These are phyloP conservation scores for Candida railenensis DNA, from an alignment of 805 yeast genomes.

Conservation along the genomic window DNA sequence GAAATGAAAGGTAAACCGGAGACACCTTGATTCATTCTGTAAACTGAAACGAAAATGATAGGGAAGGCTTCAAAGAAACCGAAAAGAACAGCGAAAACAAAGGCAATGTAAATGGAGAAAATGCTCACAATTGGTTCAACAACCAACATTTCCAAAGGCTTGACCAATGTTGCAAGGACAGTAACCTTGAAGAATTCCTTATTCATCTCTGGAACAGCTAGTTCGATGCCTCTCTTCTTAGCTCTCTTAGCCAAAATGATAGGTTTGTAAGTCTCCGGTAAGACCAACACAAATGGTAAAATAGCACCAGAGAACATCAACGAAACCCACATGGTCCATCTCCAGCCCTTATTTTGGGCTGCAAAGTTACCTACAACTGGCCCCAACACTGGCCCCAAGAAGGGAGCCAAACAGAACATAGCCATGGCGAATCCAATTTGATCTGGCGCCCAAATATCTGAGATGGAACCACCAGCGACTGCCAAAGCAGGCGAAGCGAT, in stretches of 20 bases:
- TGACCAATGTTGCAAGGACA: conserved; percentile 50
- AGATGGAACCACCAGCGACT: conserved; percentile 80
- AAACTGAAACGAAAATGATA: conserved; percentile 65
- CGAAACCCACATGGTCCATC: conserved; percentile 67
- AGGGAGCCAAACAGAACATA: conserved; percentile 74
- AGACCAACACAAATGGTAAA: conserved; percentile 46
- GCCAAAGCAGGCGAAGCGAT: conserved; percentile 82
- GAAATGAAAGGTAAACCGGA: conserved; percentile 72
- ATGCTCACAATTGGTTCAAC: conserved; percentile 74
- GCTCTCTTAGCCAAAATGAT: conserved; percentile 62
- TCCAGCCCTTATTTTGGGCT: conserved; percentile 63
- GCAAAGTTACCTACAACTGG: conserved; percentile 76
- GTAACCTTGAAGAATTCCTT: conserved; percentile 45
- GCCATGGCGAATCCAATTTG: conserved; percentile 74
- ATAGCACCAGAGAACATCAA: conserved; percentile 65
- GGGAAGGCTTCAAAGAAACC: conserved; percentile 83
- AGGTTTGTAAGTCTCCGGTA: conserved; percentile 80
- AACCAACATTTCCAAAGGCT: conserved; percentile 67
- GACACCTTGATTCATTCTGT: conserved; percentile 56
- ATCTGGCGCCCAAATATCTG: conserved; percentile 70
- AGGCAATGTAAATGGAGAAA: conserved; percentile 68
- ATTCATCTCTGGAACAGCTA: conserved; percentile 33
- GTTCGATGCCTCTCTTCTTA: conserved; percentile 52
- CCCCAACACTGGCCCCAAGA: conserved; percentile 77
- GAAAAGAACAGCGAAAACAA: conserved; percentile 73